Conservation (phyloP, 768 basidiomycete species). For the Termitomyces sp. region DNA sequence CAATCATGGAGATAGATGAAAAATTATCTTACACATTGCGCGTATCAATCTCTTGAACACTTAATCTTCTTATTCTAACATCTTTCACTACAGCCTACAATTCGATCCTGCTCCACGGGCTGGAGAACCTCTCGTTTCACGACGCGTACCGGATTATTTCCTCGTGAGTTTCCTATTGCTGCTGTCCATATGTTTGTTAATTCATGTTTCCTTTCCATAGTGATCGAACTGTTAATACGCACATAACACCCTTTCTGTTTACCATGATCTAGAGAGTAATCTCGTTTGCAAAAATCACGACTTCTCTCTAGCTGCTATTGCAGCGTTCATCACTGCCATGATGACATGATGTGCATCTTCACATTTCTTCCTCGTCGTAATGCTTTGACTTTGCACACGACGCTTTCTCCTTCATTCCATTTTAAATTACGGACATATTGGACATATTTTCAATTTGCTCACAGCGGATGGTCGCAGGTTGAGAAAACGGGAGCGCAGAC, state of each 20-base stretch:
- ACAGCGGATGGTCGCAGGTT: not conserved
- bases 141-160: conserved; percentile 94
- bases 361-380: not conserved
- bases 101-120: conserved; percentile 99
- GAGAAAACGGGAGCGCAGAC: too few species aligned
- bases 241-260: conserved; percentile 23
- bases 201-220: conserved; percentile 12
- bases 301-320: conserved; percentile 1
- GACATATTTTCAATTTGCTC: conserved; percentile 1
- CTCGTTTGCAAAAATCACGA: conserved; percentile 15
- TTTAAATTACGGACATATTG: conserved; percentile 9
- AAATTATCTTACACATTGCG: conserved; percentile 93
- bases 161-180: conserved; percentile 55
- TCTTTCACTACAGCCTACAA: conserved; percentile 71
- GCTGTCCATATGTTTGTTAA: not conserved
- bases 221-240: conserved; percentile 25
- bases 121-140: conserved; percentile 96
- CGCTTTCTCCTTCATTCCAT: conserved; percentile 5
- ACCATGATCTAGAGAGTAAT: conserved; percentile 25
- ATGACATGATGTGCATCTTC: conserved; percentile 6
- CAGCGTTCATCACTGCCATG: conserved; percentile 2
- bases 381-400: conserved; percentile 1
- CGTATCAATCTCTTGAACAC: conserved; percentile 28
- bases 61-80: not conserved
- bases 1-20: conserved; percentile 99